A percentile compares a stretch with the other conserved stretches of the same genome.
Evolutionary conservation across 805 yeast species (phyloP).

Genomic region (Yarrowia osloensis): DNA sequence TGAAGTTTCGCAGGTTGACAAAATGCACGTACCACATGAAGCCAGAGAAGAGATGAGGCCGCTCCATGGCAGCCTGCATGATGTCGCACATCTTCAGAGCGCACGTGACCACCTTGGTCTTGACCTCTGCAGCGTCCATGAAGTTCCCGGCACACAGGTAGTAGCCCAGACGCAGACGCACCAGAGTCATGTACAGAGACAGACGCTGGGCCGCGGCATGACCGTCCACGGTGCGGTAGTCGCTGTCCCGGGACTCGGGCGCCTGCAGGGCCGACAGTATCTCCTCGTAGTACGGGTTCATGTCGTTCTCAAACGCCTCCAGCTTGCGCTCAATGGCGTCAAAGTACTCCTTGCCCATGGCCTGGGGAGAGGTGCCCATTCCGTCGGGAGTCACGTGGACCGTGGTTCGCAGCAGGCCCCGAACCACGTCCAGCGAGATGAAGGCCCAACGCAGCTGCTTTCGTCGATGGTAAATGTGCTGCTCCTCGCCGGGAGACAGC

Average conservation of each 20-base stretch:
- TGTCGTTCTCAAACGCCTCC: slow-evolving; percentile 25
- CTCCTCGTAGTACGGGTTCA: slow-evolving; percentile 28
- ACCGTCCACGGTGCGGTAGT: slow-evolving; percentile 23
- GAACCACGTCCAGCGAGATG: slow-evolving; percentile 20
- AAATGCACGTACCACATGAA: slow-evolving; percentile 31
- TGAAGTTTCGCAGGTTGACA: slow-evolving; percentile 23
- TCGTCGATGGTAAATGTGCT: slow-evolving; percentile 30
- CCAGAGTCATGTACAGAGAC: slow-evolving; percentile 24
- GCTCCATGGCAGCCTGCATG: slow-evolving; percentile 29
- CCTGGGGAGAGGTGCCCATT: slow-evolving; percentile 17
- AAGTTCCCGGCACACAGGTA: slow-evolving; percentile 29
- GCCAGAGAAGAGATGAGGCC: slow-evolving; percentile 27
- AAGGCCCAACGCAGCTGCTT: slow-evolving; percentile 30
- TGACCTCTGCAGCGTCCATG: slow-evolving; percentile 22
- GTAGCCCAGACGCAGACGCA: slow-evolving; percentile 18
- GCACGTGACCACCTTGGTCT: slow-evolving; percentile 27
- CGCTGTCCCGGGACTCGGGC: slow-evolving; percentile 18
- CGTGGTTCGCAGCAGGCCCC: slow-evolving; percentile 27
- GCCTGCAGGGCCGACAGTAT: slow-evolving; percentile 20
- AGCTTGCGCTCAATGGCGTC: slow-evolving; percentile 18
- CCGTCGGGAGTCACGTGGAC: slow-evolving; percentile 23
- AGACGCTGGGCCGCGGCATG: slow-evolving; percentile 29
- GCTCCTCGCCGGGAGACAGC: slow-evolving; percentile 30
- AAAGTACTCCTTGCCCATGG: slow-evolving; percentile 23
- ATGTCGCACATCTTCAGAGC: slow-evolving; percentile 24